These are phyloP conservation scores for Curvularia hawaiiensis DNA, from an alignment of 2,329 filamentous ascomycete genomes.

Conservation along the genomic window DNA sequence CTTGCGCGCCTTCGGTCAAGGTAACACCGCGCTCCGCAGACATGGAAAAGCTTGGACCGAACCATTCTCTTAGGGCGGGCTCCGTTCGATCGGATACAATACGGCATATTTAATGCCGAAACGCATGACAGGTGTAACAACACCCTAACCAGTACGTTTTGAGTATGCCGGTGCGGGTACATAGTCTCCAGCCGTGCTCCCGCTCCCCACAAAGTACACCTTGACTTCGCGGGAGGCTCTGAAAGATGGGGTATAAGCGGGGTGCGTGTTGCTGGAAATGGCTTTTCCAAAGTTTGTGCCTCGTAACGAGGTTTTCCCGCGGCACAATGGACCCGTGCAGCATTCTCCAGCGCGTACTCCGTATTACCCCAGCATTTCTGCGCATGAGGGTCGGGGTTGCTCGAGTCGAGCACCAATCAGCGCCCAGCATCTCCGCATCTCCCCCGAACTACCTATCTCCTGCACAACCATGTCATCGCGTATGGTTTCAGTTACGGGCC, in stretches of 20 bases:
- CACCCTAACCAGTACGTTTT: neutral
- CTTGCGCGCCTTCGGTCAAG: neutral
- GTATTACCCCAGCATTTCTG: neutral
- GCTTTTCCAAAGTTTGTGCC: constrained; percentile 10
- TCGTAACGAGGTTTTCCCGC: constrained; percentile 29
- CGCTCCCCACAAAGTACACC: neutral
- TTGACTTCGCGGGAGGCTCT: constrained; percentile 1
- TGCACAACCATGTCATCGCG: neutral
- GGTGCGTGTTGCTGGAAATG: constrained; percentile 5
- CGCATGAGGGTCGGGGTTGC: neutral
- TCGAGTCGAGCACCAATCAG: constrained; percentile 21
- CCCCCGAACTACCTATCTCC: neutral
- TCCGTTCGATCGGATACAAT: neutral
- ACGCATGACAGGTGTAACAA: neutral
- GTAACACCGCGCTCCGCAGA: neutral
- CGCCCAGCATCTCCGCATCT: constrained; percentile 1
- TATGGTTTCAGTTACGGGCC: constrained; percentile 1
- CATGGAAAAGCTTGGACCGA: neutral
- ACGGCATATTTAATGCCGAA: neutral
- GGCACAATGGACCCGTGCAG: neutral
- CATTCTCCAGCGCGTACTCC: neutral
- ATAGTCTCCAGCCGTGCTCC: neutral
- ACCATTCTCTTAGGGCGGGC: neutral
- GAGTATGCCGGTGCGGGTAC: neutral
- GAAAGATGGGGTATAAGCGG: constrained; percentile 19